Base-by-base conservation (phyloP, 2,329 filamentous ascomycete genomes). In the Penicillium digitatum region DNA sequence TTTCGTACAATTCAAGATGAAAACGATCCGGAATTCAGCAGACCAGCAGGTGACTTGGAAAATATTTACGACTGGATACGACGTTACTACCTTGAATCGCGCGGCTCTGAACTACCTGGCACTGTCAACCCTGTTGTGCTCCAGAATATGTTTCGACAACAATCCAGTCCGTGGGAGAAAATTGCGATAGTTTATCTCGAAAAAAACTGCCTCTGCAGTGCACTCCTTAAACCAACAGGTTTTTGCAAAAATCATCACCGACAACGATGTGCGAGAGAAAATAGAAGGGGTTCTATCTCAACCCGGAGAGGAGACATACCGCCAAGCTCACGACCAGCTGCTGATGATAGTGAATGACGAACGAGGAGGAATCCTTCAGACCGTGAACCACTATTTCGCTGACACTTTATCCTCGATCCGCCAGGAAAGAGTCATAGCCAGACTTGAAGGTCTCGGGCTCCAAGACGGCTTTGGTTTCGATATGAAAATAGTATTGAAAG, bases 261-360 rank as follows among this genome's bases (percentile, higher is more conserved):
- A 52, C 18, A n/a, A 52, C 3, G 31, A 52, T 10, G 32, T 45
- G 27, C 37, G 40, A 40, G 31, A 37, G 14, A 44, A 45, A 8
- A 71, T 58, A n/a, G n/a, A n/a, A n/a, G n/a, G n/a, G n/a, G n/a
- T n/a, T n/a, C n/a, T n/a, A 42, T 42, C 39, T 51, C 54, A 42
- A 11, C 60, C 50, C 5, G 61, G 69, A 0, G 83, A 85, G 56
- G 52, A 66, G 2, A 67, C 62, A 1, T 31, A 79, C 80, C 0
- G 72, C 82, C 34, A 56, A 74, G 49, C 49, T 0, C 34, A 7
- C 24, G 49, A 46, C 0, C 77, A 83, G 8, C 69, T 77, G 0
- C 55, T 66, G 0, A 81, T 81, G n/a, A 71, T 87, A 1, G 62
- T 87, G 0, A 38, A 72, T 0, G 74, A 82, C 3, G 82, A 85